Base-by-base conservation (phyloP, 371 early-diverging fungal species). In the Mucor circinelloides region DNA sequence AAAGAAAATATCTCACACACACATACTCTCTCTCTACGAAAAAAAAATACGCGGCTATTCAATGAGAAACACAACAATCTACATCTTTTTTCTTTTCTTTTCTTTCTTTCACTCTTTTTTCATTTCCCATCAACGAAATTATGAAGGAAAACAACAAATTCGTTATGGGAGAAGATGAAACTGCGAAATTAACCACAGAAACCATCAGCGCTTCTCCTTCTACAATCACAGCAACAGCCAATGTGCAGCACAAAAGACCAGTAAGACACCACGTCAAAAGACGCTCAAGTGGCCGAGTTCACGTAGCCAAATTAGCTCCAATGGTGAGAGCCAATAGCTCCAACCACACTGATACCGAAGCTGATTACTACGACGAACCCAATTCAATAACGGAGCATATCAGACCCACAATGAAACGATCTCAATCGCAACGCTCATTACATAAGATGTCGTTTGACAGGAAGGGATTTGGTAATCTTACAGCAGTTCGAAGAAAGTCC, bases 201-300 rank as follows among this genome's bases (percentile, higher is more conserved):
- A 19, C 23, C 4, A 19, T 10, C 19, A 40, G 21, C 9, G 48
- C 48, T 19, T 48, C 48, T 0, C 25, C 48, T 23, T 27, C 52
- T 13, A 21, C 58, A 44, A 9, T 28, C 6, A 58, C 68, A 7
- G 9, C 67, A 7, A 40, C 59, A 17, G 23, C 70, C 1, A 17
- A 62, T 8, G 8, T 3, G 3, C 60, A 42, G 32, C 46, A 65
- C n/a, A 74, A 79, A 61, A 73, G 73, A 32, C 78, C 78, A 58
- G 64, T 38, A 28, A 69, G 80, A 55, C 83, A 82, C 68, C 83
- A 82, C 70, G 79, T 82, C 42, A 82, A 82, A 52, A 75, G 83
- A 63, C 66, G 78, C 40, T 82, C 83, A 2, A 74, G 77, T 65
- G 80, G 83, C 6, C 69, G 80, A 56, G 83, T 82, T 10, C 83